Conservation (phyloP, 495 filamentous ascomycete species). For the Penicillium cataractarum region DNA sequence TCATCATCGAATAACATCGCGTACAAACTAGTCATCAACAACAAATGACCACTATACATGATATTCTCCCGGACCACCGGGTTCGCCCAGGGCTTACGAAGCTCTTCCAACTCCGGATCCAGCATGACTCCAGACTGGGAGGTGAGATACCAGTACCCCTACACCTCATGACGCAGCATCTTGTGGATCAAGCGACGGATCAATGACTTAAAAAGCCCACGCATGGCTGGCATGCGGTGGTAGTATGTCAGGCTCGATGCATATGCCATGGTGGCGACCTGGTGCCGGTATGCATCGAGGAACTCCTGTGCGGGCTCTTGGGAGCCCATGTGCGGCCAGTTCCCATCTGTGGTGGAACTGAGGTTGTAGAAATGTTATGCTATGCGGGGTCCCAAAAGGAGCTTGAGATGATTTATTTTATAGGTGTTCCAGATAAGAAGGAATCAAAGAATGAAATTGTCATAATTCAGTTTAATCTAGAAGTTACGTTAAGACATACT, state of each 20-base stretch:
- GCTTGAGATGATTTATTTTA: too few relatives aligned
- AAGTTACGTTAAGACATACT: too few relatives aligned
- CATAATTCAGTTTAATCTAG: too few relatives aligned
- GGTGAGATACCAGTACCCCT: not conserved
- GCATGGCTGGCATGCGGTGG: not conserved
- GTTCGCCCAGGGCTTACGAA: not conserved
- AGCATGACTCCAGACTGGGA: not conserved
- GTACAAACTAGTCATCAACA: not conserved
- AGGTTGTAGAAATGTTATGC: too few relatives aligned
- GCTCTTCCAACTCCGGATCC: not conserved
- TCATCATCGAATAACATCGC: constrained; percentile 1
- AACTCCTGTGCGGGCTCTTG: not conserved
- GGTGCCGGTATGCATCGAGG: not conserved
- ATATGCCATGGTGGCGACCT: not conserved
- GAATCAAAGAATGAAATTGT: too few relatives aligned
- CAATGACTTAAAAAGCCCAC: not conserved
- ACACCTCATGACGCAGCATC: not conserved
- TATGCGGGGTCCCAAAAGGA: too few relatives aligned
- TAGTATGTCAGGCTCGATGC: not conserved
- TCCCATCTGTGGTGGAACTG: not conserved
- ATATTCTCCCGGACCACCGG: not conserved
- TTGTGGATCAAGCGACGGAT: not conserved
- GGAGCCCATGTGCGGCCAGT: not conserved
- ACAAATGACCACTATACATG: not conserved
- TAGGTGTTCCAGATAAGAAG: too few relatives aligned